Conservation (phyloP, 805 yeast species). For the Metschnikowia arizonensis region DNA sequence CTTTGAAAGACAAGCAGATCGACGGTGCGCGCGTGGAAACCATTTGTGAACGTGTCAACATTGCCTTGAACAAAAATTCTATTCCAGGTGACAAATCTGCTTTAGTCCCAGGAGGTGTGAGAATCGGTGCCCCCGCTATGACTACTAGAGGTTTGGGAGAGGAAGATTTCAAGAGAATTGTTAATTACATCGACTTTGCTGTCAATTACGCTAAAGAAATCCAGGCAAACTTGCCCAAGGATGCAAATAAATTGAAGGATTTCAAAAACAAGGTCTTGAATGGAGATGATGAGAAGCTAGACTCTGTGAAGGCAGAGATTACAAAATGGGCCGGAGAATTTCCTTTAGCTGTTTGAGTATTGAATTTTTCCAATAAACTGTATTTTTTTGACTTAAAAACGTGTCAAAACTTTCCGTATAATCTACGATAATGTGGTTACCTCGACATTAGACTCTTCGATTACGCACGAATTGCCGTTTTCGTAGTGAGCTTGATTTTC, state of each 20-base stretch:
- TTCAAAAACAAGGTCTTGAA: constrained; percentile 66
- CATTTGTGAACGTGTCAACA: constrained; percentile 88
- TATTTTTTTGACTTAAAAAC: neutral
- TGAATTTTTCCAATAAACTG: neutral
- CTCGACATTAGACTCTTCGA: neutral
- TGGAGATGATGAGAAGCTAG: constrained; percentile 63
- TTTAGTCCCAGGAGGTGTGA: constrained; percentile 92
- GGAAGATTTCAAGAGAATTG: constrained; percentile 78
- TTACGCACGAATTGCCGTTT: neutral
- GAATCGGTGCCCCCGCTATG: constrained; percentile 99
- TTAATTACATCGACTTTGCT: constrained; percentile 60
- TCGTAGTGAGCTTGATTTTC: neutral
- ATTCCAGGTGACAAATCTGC: constrained; percentile 98
- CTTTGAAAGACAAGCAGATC: constrained; percentile 81
- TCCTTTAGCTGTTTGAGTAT: constrained; percentile 48
- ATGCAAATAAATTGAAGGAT: constrained; percentile 93
- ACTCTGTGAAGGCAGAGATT: constrained; percentile 69
- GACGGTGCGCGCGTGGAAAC: constrained; percentile 98
- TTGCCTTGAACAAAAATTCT: constrained; percentile 95
- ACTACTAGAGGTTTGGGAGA: constrained; percentile 93
- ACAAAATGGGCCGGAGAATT: constrained; percentile 86
- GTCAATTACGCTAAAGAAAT: constrained; percentile 61
- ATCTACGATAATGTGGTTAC: no score
- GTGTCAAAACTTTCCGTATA: no score
- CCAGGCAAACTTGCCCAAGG: constrained; percentile 80